Base-by-base conservation (phyloP, 1,284 basidiomycete species). In the Cryptococcus amylolentus region DNA sequence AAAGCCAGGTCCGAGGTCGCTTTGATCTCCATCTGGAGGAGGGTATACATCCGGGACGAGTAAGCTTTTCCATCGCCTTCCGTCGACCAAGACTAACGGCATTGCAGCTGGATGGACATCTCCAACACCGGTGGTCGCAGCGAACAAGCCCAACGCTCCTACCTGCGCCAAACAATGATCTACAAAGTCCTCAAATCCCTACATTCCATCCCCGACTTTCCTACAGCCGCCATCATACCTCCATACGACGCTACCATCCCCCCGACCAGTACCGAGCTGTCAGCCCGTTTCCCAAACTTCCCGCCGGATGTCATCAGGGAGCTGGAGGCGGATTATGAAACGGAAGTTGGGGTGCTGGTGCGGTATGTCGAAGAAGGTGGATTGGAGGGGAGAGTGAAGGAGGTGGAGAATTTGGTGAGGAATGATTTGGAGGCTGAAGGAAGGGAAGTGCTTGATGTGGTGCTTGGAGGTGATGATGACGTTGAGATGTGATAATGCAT, bases 31-130 rank as follows among this genome's bases (percentile, higher is more conserved):
- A 81, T 90, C 18, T 97, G 93, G 94, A 82, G 92, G 40, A 81
- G 94, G 31, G 84, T 94, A 47, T 94, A 90, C 68, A 81, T 89
- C 44, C 85, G 89, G 53, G 92, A 97, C 71, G 86, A 96, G 90
- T 94, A 71, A 66, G 86, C 79, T 9, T 18, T 50, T 42, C 39
- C 23, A 2, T 37, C 20, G 5, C 37, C 31, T 10, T 42, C n/a
- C 16, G 23, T 53, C 28, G 35, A 9, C 6, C 20, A 18, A 16
- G 3, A 23, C 2, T 12, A 16, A 20, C 40, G 45, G 13, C 28
- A 39, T 20, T 48, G 3, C 43, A 73, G 71, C 63, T 76, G 74
- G 74, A 57, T 50, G 14, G 52, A 48, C 12, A 64, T 76, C 28
- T 56, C 72, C 5, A 66, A 69, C 46, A 76, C 74, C 1, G 48